Evolutionary conservation across 2,329 filamentous ascomycete genomes (phyloP).

Genomic region (Penicillium rolfsii): DNA sequence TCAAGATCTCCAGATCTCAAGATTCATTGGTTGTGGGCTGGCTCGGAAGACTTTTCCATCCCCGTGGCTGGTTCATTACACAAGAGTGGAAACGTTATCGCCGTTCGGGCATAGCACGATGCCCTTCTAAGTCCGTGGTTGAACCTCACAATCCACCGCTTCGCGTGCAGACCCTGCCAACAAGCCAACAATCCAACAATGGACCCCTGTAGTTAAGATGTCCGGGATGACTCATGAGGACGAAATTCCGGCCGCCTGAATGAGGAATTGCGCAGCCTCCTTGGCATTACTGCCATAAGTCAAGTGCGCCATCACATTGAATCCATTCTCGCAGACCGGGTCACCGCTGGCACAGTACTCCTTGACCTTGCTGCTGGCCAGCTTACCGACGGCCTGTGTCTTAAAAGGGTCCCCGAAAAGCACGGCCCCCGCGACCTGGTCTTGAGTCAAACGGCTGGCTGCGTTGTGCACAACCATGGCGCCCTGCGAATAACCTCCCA

Average conservation of each 20-base stretch:
- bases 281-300: slow-evolving; percentile 44
- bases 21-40: background rate
- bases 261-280: slow-evolving; percentile 45
- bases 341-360: slow-evolving; percentile 57
- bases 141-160: background rate
- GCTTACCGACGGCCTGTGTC: slow-evolving; percentile 42
- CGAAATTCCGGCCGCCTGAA: slow-evolving; percentile 30
- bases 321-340: slow-evolving; percentile 54
- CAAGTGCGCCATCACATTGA: slow-evolving; percentile 48
- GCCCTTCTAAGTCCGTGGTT: background rate
- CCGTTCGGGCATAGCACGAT: background rate
- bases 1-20: background rate
- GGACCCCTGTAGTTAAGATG: background rate
- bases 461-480: slow-evolving; percentile 43
- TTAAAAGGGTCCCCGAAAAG: slow-evolving; percentile 54
- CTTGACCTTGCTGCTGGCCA: slow-evolving; percentile 48
- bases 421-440: slow-evolving; percentile 46
- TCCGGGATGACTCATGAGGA: background rate
- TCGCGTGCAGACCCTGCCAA: too few species aligned
- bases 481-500: slow-evolving; percentile 43
- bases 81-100: background rate
- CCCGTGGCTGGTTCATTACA: background rate
- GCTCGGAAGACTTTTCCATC: background rate
- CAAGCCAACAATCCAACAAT: background rate
- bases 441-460: slow-evolving; percentile 34